A percentile compares a stretch with the other conserved stretches of the same genome.
phyloP scores from a whole-genome alignment of 169 alveolate genomes.

The Neospora caninum region DNA sequence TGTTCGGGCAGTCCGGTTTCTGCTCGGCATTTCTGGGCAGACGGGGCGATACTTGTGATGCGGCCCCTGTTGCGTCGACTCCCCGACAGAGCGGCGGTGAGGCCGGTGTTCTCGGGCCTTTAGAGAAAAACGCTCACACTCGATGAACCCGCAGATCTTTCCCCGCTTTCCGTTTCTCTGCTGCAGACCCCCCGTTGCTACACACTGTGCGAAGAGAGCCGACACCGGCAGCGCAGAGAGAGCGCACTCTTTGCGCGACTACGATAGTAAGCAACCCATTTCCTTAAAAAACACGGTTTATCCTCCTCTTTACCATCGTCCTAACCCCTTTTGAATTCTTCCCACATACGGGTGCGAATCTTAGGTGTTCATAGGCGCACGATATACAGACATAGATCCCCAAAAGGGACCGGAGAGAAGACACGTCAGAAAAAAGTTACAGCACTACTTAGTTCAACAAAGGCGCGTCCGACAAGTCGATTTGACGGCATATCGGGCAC shows the following conservation, averaged over 20 bases:
- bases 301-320: neutral
- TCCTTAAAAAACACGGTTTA: neutral
- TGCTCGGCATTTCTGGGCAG: neutral
- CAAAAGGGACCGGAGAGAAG: neutral
- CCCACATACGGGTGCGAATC: neutral
- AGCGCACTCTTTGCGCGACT: no score
- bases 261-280: neutral
- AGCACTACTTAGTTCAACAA: constrained; percentile 68
- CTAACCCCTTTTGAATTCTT: neutral
- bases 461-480: constrained; percentile 81
- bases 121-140: neutral
- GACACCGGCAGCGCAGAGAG: no score
- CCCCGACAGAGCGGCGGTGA: neutral
- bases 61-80: no score
- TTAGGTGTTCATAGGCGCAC: neutral
- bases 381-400: neutral
- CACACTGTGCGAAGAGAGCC: no score
- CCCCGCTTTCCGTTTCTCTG: neutral
- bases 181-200: neutral
- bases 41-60: neutral
- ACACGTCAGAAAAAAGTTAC: no score
- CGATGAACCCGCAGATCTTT: neutral
- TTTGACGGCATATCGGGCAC: constrained; percentile 76
- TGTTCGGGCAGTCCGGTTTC: neutral
- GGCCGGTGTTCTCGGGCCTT: neutral